These are phyloP conservation scores for Dichomitus squalens DNA, from an alignment of 1,284 basidiomycete genomes.

Conservation along the genomic window DNA sequence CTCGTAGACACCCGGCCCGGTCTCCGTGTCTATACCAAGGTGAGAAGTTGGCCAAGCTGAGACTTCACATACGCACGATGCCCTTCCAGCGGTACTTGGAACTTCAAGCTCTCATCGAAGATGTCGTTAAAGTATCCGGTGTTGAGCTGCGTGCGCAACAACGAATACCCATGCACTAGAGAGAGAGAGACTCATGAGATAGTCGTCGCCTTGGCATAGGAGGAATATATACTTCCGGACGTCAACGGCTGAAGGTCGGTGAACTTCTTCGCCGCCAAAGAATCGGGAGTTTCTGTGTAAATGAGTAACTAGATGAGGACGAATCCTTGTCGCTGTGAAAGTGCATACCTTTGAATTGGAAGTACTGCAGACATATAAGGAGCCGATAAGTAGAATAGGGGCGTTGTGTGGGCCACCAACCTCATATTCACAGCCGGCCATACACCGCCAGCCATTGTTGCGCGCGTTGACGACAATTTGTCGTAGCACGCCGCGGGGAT, in stretches of 20 bases:
- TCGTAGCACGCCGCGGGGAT: conserved; percentile 84
- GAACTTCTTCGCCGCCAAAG: conserved; percentile 80
- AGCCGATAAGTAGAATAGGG: background rate
- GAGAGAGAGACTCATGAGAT: background rate
- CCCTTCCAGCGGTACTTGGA: conserved; percentile 86
- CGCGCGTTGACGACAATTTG: conserved; percentile 55
- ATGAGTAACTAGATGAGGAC: background rate
- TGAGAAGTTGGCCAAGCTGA: background rate
- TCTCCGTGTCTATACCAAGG: conserved; percentile 80
- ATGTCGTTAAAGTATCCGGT: conserved; percentile 89
- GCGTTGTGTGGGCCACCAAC: conserved; percentile 38
- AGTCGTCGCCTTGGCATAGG: background rate
- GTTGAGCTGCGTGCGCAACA: conserved; percentile 88
- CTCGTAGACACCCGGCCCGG: conserved; percentile 92
- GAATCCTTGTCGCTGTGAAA: too few relatives aligned
- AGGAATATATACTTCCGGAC: conserved; percentile 69
- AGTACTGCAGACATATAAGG: conserved; percentile 62
- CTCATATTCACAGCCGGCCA: conserved; percentile 91
- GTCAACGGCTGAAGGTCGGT: conserved; percentile 78
- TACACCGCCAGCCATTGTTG: conserved; percentile 57
- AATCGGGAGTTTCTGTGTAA: conserved; percentile 73
- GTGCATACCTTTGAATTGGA: conserved; percentile 84
- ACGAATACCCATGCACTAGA: conserved; percentile 90
- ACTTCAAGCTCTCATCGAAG: conserved; percentile 76
- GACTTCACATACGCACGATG: conserved; percentile 67